Evolutionary conservation across 768 basidiomycete genomes (phyloP).

Genomic region (Gloeopeniophorella convolvens): DNA sequence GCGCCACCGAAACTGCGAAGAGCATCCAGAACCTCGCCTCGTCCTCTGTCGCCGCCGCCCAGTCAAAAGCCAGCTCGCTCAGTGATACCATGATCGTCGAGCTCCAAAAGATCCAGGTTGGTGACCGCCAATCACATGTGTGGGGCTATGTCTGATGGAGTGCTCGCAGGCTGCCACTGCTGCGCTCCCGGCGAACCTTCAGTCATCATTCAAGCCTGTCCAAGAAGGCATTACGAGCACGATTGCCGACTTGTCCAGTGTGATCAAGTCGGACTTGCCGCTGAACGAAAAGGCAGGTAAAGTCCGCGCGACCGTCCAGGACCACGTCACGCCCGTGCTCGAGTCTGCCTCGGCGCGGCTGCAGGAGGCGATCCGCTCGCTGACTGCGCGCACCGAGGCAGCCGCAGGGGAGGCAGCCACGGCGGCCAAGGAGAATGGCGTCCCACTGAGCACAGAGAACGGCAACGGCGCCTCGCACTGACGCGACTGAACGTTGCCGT

Average conservation of each 20-base stretch:
- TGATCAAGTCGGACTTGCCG: conserved; percentile 50
- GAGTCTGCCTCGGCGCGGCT: conserved; percentile 33
- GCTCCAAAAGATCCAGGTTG: conserved; percentile 51
- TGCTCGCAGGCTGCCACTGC: conserved; percentile 44
- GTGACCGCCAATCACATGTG: background rate
- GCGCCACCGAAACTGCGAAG: conserved; percentile 61
- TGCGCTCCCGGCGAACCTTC: conserved; percentile 45
- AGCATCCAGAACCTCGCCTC: conserved; percentile 55
- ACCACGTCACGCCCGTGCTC: conserved; percentile 55
- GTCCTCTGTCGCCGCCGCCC: conserved; percentile 47
- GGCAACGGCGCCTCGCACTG: conserved; percentile 16
- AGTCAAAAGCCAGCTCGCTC: conserved; percentile 50
- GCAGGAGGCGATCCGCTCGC: conserved; percentile 27
- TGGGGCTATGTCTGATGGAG: background rate
- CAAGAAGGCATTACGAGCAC: conserved; percentile 49
- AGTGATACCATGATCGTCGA: conserved; percentile 63
- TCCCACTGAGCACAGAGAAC: conserved; percentile 11
- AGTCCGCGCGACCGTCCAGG: conserved; percentile 51
- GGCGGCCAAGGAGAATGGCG: conserved; percentile 14
- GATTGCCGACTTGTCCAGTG: conserved; percentile 46
- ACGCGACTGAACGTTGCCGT: no score
- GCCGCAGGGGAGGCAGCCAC: conserved; percentile 15
- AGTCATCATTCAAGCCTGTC: conserved; percentile 52
- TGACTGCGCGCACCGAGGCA: conserved; percentile 20
- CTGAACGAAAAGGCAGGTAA: conserved; percentile 57